Evolutionary conservation across 2,329 filamentous ascomycete genomes (phyloP), one percentile per base, ranked within the genome.

Genomic region (Aspergillus uvarum): DNA sequence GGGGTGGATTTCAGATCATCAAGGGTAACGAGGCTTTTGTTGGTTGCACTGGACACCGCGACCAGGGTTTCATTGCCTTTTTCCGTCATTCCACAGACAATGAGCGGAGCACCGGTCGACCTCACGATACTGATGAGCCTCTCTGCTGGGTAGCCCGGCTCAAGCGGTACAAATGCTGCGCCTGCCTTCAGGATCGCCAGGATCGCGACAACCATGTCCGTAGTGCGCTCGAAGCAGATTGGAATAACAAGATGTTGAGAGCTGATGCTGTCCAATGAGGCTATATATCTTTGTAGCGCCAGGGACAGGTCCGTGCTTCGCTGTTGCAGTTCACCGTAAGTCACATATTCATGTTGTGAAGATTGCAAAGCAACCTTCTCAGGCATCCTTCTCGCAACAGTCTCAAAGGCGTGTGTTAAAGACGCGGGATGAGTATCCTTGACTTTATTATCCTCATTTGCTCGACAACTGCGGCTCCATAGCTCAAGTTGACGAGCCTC

Each of bases 121-220:
- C n/a, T 11, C n/a, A 56, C 12, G 11, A 56, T 56, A 21, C 21
- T 26, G 11, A 21, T 24, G 14, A 56, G 50, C 12, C 54, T 31
- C 5, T 44, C 32, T 14, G 8, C 26, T 2, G 54, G 54, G 29
- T 51, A 35, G 3, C 19, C 44, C 2, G 47, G 24, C 22, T 56
- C 54, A 19, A 56, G 50, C 8, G 47, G 47, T 11, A 56, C 47
- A 21, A n/a, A 56, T 35, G 54, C 54, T 12, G 19, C 24, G n/a
- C 54, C 54, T 4, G 54, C 19, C n/a, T 56, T 56, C 11, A 50
- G 16, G 5, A 56, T 32, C 7, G 54, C 31, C 7, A 56, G 22
- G 42, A 65, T 66, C 59, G 47, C 47, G n/a, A 56, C 31, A 2
- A 56, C 19, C 22, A 51, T n/a, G 10, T 50, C 47, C 11, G 44